Evolutionary conservation across 208 protist genomes (phyloP).

Genomic region (Acanthamoeba royreba): DNA sequence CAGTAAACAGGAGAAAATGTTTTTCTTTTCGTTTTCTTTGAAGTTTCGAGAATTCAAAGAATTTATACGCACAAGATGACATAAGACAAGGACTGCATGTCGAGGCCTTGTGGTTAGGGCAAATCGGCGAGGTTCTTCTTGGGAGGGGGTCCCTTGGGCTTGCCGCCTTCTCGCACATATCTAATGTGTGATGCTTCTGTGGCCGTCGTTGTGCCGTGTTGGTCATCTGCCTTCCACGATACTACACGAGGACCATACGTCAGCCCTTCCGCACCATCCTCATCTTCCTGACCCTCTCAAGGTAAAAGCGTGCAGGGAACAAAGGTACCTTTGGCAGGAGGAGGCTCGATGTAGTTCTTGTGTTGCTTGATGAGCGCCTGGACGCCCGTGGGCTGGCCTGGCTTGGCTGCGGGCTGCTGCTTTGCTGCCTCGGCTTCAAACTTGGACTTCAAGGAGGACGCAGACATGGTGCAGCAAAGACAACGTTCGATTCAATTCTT

Average conservation of each 20-base stretch:
- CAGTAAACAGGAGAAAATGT: no score
- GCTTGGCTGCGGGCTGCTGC: neutral
- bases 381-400: neutral
- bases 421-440: conserved; percentile 1
- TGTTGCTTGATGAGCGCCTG: neutral
- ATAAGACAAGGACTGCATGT: no score
- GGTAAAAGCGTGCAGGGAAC: neutral
- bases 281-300: no score
- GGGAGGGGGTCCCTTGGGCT: neutral
- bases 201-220: neutral
- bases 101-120: no score
- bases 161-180: neutral
- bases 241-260: no score
- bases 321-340: neutral
- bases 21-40: no score
- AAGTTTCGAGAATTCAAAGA: no score
- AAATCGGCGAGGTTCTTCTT: conserved; percentile 10
- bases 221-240: neutral
- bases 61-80: no score
- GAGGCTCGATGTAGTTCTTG: conserved; percentile 23
- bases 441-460: neutral
- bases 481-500: no score
- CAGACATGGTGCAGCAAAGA: no score
- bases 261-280: no score
- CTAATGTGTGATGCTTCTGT: neutral